These are phyloP conservation scores for Isabelozyma heimii DNA, from an alignment of 805 yeast genomes.

Conservation along the genomic window DNA sequence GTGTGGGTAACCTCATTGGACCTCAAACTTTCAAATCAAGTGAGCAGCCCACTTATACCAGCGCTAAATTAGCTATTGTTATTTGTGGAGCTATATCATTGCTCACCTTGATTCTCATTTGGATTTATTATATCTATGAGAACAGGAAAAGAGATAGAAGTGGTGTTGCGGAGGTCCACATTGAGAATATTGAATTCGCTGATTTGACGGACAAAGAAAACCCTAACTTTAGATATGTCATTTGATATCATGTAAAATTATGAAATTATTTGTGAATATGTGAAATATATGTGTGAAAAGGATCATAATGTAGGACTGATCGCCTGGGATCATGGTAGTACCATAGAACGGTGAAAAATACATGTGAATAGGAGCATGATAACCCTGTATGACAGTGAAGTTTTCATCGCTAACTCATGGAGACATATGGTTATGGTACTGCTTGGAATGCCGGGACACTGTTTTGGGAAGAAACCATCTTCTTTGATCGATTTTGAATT, in stretches of 20 bases:
- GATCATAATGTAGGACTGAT: too few species aligned
- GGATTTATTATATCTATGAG: constrained; percentile 8
- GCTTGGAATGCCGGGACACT: too few species aligned
- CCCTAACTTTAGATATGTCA: background rate
- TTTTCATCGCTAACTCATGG: too few species aligned
- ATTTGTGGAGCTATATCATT: constrained; percentile 8
- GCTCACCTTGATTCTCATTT: constrained; percentile 9
- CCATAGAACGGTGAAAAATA: too few species aligned
- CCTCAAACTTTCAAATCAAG: constrained; percentile 21
- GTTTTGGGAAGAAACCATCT: too few species aligned
- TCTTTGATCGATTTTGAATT: too few species aligned
- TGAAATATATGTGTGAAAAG: too few species aligned
- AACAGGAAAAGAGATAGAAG: constrained; percentile 7
- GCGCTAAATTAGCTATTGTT: constrained; percentile 21
- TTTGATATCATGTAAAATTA: background rate
- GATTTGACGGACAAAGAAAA: constrained; percentile 44
- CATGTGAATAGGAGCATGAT: too few species aligned
- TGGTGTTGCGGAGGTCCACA: constrained; percentile 9
- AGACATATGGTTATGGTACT: too few species aligned
- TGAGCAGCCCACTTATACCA: constrained; percentile 24
- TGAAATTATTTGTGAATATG: too few species aligned
- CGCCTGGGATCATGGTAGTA: too few species aligned
- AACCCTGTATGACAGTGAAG: too few species aligned
- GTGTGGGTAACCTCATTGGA: constrained; percentile 27
- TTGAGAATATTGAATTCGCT: constrained; percentile 39